Evolutionary conservation across 495 filamentous ascomycete genomes (phyloP).

Genomic region (Penicillium cinerascens): DNA sequence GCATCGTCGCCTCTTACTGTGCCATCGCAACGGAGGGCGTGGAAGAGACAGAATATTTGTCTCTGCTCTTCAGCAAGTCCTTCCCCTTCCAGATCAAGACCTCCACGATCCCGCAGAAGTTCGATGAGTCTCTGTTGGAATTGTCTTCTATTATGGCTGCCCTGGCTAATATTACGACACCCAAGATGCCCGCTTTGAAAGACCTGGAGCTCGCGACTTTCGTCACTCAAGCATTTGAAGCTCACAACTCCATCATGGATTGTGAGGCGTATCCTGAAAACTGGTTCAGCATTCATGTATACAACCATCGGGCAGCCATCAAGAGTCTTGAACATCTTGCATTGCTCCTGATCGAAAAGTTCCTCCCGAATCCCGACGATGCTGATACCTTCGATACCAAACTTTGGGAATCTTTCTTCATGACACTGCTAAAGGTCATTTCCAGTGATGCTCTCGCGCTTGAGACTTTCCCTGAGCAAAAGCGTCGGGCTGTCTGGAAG

Average conservation of each 20-base stretch:
- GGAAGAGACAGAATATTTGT: constrained; percentile 65
- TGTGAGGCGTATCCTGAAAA: constrained; percentile 84
- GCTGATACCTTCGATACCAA: constrained; percentile 91
- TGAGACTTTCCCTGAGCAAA: constrained; percentile 97
- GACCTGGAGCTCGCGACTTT: constrained; percentile 73
- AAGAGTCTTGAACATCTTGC: constrained; percentile 82
- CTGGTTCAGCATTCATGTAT: constrained; percentile 93
- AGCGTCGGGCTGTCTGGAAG: constrained; percentile 94
- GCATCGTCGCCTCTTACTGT: constrained; percentile 85
- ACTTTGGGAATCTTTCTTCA: constrained; percentile 91
- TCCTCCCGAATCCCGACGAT: constrained; percentile 84
- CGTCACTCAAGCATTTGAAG: constrained; percentile 65
- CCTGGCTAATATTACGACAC: constrained; percentile 62
- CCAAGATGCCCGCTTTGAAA: constrained; percentile 54
- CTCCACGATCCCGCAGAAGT: constrained; percentile 56
- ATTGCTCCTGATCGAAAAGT: constrained; percentile 68
- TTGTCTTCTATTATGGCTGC: constrained; percentile 83
- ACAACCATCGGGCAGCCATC: constrained; percentile 89
- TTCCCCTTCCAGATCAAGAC: constrained; percentile 84
- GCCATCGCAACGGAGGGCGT: constrained; percentile 63
- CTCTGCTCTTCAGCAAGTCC: constrained; percentile 80
- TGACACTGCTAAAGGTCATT: constrained; percentile 81
- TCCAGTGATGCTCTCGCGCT: constrained; percentile 83
- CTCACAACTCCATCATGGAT: constrained; percentile 82
- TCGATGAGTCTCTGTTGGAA: constrained; percentile 89